phyloP scores from a whole-genome alignment of 352 stramenopile species.

The Globisporangium nunn region DNA sequence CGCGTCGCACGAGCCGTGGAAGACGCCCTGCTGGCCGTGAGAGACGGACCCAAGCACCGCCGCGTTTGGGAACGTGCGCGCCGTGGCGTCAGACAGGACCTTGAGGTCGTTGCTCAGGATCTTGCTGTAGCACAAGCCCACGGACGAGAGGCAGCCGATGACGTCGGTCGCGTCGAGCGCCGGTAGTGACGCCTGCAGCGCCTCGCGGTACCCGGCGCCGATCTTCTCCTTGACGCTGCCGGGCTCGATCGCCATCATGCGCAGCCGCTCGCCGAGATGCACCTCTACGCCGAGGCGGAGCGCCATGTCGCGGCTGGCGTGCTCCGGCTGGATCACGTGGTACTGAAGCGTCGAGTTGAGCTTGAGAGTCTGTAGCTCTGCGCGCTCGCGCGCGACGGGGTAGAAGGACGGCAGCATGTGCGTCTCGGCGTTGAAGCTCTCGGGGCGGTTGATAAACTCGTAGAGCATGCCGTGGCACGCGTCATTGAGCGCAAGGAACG shows the following conservation, averaged over 20 bases:
- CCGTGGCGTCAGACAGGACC: constrained; percentile 39
- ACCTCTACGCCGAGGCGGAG: constrained; percentile 53
- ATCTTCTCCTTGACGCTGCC: constrained; percentile 47
- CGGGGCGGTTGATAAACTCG: constrained; percentile 46
- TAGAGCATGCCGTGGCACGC: constrained; percentile 66
- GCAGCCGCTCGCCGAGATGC: constrained; percentile 50
- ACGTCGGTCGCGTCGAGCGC: constrained; percentile 50
- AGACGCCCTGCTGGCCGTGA: constrained; percentile 65
- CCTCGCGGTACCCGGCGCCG: constrained; percentile 42
- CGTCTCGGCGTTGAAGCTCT: constrained; percentile 58
- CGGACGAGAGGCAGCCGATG: constrained; percentile 57
- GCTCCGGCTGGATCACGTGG: constrained; percentile 70
- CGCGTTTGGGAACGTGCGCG: constrained; percentile 43
- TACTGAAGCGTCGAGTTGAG: constrained; percentile 24
- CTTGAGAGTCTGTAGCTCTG: constrained; percentile 13
- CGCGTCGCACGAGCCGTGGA: constrained; percentile 42
- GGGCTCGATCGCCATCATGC: constrained; percentile 65
- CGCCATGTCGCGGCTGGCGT: constrained; percentile 36
- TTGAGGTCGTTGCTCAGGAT: constrained; percentile 66
- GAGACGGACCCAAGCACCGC: constrained; percentile 55
- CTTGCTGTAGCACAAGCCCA: constrained; percentile 62
- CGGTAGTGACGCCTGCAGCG: constrained; percentile 42
- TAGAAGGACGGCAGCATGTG: constrained; percentile 71
- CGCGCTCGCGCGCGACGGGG: constrained; percentile 46
- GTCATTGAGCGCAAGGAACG: constrained; percentile 66